A percentile compares a stretch with the other conserved stretches of the same genome.
Evolutionary conservation across 1,284 basidiomycete species (phyloP).

Genomic region (Chalciporus piperatoides): DNA sequence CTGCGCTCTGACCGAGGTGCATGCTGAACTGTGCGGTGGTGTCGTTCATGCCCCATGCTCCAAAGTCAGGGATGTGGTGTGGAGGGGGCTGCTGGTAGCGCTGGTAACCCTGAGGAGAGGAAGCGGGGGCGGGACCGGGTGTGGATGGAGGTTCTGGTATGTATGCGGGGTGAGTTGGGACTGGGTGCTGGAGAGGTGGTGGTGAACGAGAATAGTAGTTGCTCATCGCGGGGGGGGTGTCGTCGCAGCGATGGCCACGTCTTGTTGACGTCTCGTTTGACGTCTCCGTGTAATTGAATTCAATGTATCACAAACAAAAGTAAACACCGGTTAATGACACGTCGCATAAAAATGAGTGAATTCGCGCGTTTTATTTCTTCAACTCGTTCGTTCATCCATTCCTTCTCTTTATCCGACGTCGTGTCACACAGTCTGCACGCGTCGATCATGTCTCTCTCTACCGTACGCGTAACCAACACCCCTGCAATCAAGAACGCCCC

Average conservation of each 20-base stretch:
- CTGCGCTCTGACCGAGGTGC: constrained; percentile 91
- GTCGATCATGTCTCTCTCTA: constrained; percentile 42
- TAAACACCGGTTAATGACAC: constrained; percentile 19
- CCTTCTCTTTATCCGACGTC: constrained; percentile 15
- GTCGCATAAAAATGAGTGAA: constrained; percentile 24
- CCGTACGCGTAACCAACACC: constrained; percentile 54
- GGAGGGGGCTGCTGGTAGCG: constrained; percentile 48
- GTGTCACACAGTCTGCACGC: constrained; percentile 6
- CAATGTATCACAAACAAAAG: constrained; percentile 11
- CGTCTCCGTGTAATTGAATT: not conserved
- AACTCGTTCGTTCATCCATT: constrained; percentile 21
- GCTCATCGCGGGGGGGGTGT: constrained; percentile 39
- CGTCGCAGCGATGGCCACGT: no score
- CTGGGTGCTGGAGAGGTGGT: constrained; percentile 83
- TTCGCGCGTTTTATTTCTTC: not conserved
- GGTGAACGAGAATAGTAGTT: constrained; percentile 59
- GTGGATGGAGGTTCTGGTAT: constrained; percentile 87
- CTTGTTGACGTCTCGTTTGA: no score
- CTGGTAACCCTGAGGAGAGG: constrained; percentile 67
- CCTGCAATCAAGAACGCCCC: constrained; percentile 83
- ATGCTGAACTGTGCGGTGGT: constrained; percentile 95
- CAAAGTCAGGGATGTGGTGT: constrained; percentile 50
- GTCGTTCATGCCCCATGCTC: constrained; percentile 84
- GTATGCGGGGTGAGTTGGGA: constrained; percentile 85
- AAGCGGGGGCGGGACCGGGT: constrained; percentile 46